Evolutionary conservation across 1,284 basidiomycete genomes (phyloP), one percentile per base, ranked within the genome.

Genomic region (Cryptococcus amylolentus): DNA sequence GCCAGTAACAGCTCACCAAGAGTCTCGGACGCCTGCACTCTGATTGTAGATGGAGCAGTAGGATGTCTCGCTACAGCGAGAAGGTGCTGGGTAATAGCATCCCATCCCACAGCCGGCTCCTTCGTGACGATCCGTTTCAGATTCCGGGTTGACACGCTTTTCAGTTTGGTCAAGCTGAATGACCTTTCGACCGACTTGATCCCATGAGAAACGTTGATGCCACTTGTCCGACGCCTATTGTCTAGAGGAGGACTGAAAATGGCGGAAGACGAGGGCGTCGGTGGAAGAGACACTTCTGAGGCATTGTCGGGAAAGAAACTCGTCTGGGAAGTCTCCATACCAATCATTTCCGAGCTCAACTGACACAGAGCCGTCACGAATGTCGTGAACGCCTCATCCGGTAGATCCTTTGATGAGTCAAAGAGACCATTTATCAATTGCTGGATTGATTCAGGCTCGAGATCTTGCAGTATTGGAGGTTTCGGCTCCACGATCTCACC

Each of bases 321-420:
- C 8, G 27, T 16, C 10, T 16, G 18, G 6, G 38, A 28, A 2
- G 63, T 41, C 71, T 89, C 86, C 84, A 93, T 86, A 35, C 88
- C 86, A 37, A 94, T 84, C 90, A 95, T 94, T 72, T 91, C 89
- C 6, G 84, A 83, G 70, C 90, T 93, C 26, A 97, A 78, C 64
- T 84, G 86, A 71, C 91, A 95, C 47, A 97, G 77, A 0, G 93
- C 88, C 20, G 82, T 81, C 28, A 93, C 80, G 64, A 98, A 97
- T 62, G 86, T 82, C 40, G 81, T 82, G 77, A 95, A 96, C 2
- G 92, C 89, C 0, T 72, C 68, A 66, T 95, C 89, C 59, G 93
- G 88, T 55, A 98, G 74, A 62, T 86, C 87, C 68, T 87, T 87
- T 8, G 88, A 88, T 0, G 87, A 83, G 57, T 94, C 90, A 62